Base-by-base conservation (phyloP, 1,284 basidiomycete genomes). In the Puccinia sorghi region DNA sequence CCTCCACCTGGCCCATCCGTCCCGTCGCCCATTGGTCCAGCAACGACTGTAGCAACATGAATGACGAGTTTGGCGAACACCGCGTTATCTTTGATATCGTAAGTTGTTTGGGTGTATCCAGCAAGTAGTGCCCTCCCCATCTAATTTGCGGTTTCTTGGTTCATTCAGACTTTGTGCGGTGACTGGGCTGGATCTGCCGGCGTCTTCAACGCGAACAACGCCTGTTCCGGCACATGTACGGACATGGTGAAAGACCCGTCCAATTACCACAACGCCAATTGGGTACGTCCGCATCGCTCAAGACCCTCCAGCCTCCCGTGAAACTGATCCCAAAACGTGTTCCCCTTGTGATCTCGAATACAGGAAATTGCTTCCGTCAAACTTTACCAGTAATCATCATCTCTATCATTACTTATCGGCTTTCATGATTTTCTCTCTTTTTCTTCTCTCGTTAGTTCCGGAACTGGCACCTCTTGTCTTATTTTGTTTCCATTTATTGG, bases 141-240 rank as follows among this genome's bases (percentile, higher is more conserved):
- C 85, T 85, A 66, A 84, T 6, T 43, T 57, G 22, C 46, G 41
- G 46, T 17, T 25, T 17, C 41, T 25, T 20, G 9, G 3, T 48
- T 76, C 79, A 80, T 27, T 79, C 82, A 59, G 82, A 84, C 87
- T 20, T 86, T 90, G 72, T 93, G 92, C 82, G 93, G 93, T 80
- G 91, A 93, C 81, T 95, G 92, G 94, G 93, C 93, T 15, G 89
- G 90, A 70, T 80, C 85, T 0, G 86, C 87, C 0, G 63, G 61
- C 20, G 73, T 76, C 12, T 93, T 90, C 84, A 78, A 77, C 56
- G 63, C 67, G 20, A 86, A 87, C 27, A 89, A 89, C 32, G 52
- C 50, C 1, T 93, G 91, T 84, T 88, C 90, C 0, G 90, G 90
- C 11, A 90, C 90, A 11, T 93, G 92, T 84, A 85, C 86, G 11